phyloP scores from a whole-genome alignment of 371 early-diverging fungal genomes.

The Enterocytospora artemiae region DNA sequence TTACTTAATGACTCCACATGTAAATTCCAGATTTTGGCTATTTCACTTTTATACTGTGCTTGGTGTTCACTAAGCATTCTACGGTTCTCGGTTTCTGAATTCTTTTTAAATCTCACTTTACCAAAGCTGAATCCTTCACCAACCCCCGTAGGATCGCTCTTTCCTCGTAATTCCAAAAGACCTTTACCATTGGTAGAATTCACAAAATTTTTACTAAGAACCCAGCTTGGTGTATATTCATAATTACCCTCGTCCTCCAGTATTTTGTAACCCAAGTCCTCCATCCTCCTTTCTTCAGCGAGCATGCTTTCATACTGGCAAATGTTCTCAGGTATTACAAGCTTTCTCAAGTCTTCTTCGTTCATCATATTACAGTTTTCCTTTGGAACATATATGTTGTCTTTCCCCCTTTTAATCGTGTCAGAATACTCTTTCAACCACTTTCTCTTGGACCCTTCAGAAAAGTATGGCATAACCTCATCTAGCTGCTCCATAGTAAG shows the following conservation, averaged over 20 bases:
- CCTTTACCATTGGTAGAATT: constrained; percentile 61
- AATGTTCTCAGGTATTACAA: constrained; percentile 92
- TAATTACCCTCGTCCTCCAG: constrained; percentile 64
- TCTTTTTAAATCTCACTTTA: constrained; percentile 78
- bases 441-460: constrained; percentile 57
- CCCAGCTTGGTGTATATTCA: constrained; percentile 87
- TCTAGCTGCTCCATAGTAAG: constrained; percentile 54
- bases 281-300: constrained; percentile 79
- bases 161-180: constrained; percentile 55
- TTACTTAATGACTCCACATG: constrained; percentile 60
- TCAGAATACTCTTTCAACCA: constrained; percentile 81
- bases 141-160: constrained; percentile 71
- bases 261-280: constrained; percentile 73
- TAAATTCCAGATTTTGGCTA: constrained; percentile 74
- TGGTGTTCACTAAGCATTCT: constrained; percentile 72
- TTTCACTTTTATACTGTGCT: constrained; percentile 76
- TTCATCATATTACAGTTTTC: constrained; percentile 66
- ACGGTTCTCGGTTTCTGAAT: constrained; percentile 70
- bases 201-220: constrained; percentile 80
- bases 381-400: constrained; percentile 80
- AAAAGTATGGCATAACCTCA: constrained; percentile 56
- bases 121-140: constrained; percentile 96
- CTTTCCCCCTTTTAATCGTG: constrained; percentile 73
- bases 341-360: constrained; percentile 81
- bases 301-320: constrained; percentile 89